Base-by-base conservation (phyloP, 2,329 filamentous ascomycete species). In the Graphilbum fragrans region DNA sequence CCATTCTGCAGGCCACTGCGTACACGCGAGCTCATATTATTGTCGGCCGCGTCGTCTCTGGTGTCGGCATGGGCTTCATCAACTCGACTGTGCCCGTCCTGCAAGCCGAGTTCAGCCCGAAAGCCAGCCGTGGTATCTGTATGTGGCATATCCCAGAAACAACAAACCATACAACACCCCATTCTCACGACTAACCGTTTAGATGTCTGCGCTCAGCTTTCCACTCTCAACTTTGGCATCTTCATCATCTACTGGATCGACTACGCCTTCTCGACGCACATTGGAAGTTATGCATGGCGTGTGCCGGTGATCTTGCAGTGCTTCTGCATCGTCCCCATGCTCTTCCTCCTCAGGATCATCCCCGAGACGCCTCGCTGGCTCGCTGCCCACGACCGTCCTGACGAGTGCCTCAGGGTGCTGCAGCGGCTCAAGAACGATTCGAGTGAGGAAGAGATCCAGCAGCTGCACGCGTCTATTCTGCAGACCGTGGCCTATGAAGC, bases 281-380 rank as follows among this genome's bases (percentile, higher is more conserved):
- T 39, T 4, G 50, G 46, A 41, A 41, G 43, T 40, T 32, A 41
- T 29, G 41, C 41, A 6, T 72, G 69, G 68, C 54, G 63, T 12
- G 56, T 63, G n/a, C 66, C 67, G 0, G 64, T 65, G 16, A 60
- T 57, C 1, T 46, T 69, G 3, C 65, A 69, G 52, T 63, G 65
- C 51, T 39, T 63, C 2, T 65, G 60, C 38, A 60, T 62, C 0
- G 47, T 59, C 0, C 58, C 62, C 0, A 50, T 60, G 0, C 42
- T 66, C 4, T 39, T 54, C 0, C 50, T 57, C 2, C 51, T 62
- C 2, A 47, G 53, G 7, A 56, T 65, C 34, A 55, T 65, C 4
- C 65, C 65, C 0, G 67, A 70, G 48, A 64, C 61, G 2, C 66
- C 66, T 1, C 65, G 66, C 43, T 69, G 61, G 59, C 57, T 65